Evolutionary conservation across 139 green algal genomes (phyloP).

Genomic region (Diplosphaera chodatii): DNA sequence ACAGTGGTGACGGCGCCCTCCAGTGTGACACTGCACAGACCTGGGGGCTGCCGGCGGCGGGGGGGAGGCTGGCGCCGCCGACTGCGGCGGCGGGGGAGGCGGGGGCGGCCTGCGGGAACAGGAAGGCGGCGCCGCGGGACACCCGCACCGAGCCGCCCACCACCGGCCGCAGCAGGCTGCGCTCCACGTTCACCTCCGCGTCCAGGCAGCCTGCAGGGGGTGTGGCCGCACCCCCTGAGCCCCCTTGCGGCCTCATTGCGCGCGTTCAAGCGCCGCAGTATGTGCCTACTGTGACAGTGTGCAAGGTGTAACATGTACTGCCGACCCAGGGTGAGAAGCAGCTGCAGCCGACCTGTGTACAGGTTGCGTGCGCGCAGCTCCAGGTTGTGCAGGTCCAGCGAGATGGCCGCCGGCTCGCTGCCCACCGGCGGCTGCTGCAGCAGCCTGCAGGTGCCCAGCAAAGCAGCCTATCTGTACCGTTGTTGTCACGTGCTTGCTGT

Average conservation of each 20-base stretch:
- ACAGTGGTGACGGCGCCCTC: no score
- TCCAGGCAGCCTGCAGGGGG: constrained; percentile 50
- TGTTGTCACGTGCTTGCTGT: no score
- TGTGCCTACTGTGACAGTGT: no score
- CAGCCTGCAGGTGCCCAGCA: not conserved
- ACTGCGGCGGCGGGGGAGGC: not conserved
- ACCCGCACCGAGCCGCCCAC: constrained; percentile 61
- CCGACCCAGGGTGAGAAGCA: no score
- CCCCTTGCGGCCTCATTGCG: no score
- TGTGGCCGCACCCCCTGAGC: no score
- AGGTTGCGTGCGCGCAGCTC: constrained; percentile 64
- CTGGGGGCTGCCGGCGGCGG: not conserved
- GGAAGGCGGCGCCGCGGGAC: constrained; percentile 52
- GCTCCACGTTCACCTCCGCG: constrained; percentile 36
- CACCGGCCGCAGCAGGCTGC: constrained; percentile 47
- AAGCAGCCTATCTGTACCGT: no score
- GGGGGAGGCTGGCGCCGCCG: not conserved
- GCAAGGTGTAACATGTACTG: no score
- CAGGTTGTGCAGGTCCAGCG: constrained; percentile 38
- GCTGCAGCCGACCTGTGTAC: constrained; percentile 45
- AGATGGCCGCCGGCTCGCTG: constrained; percentile 9
- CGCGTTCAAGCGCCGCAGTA: no score
- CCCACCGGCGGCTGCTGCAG: constrained; percentile 4
- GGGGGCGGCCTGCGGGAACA: constrained; percentile 40
- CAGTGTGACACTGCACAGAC: not conserved